Evolutionary conservation across 2,329 filamentous ascomycete species (phyloP).

Genomic region (Podosphaera xanthii): DNA sequence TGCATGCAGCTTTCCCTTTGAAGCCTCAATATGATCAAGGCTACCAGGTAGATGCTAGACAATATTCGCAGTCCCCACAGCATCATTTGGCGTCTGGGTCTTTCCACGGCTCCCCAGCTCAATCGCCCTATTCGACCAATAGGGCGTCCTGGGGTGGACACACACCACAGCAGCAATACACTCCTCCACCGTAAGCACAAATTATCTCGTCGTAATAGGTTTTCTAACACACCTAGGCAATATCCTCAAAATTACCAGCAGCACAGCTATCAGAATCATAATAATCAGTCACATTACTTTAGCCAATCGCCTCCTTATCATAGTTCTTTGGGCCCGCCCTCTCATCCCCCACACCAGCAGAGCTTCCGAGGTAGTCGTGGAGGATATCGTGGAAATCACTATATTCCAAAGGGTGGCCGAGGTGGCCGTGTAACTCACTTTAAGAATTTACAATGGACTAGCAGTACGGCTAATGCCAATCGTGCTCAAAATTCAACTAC

Average conservation of each 20-base stretch:
- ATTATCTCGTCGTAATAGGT: constrained; percentile 5
- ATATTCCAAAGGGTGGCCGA: constrained; percentile 21
- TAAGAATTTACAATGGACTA: constrained; percentile 51
- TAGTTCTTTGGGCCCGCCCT: constrained; percentile 29
- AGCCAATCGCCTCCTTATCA: constrained; percentile 27
- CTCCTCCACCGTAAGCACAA: constrained; percentile 24
- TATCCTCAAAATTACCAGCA: constrained; percentile 39
- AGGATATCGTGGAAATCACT: constrained; percentile 36
- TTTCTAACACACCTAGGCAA: constrained; percentile 26
- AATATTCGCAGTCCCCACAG: constrained; percentile 35
- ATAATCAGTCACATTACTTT: constrained; percentile 31
- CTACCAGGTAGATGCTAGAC: constrained; percentile 17
- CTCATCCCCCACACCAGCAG: constrained; percentile 24
- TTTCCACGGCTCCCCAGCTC: constrained; percentile 34
- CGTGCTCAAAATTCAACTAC: constrained; percentile 22
- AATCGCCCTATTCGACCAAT: constrained; percentile 33
- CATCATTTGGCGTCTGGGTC: constrained; percentile 29
- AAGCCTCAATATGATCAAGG: constrained; percentile 18
- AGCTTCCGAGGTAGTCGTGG: constrained; percentile 24
- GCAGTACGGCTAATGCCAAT: constrained; percentile 22
- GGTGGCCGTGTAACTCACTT: constrained; percentile 32
- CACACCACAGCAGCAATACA: constrained; percentile 18
- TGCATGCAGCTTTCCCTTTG: constrained; percentile 17
- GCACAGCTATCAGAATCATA: constrained; percentile 28
- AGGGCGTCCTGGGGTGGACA: constrained; percentile 27